These are phyloP conservation scores for barley (Hordeum vulgare) DNA, from an alignment of 176 grass and related monocot genomes.

Conservation along the genomic window DNA sequence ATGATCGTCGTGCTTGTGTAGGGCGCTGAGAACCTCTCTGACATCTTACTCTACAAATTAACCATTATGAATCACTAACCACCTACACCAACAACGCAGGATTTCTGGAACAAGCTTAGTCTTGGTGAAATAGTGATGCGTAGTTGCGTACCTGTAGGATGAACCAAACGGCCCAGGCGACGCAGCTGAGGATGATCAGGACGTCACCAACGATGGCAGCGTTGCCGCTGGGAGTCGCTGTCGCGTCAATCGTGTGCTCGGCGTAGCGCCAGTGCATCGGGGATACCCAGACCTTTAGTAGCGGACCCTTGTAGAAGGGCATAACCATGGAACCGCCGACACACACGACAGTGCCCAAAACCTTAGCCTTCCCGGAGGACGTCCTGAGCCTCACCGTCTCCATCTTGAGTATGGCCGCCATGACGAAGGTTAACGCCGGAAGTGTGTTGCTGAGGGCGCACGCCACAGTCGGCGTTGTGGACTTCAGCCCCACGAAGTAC, in stretches of 20 bases:
- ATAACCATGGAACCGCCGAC: slow-evolving; percentile 87
- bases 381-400: slow-evolving; percentile 30
- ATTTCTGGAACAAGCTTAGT: not conserved
- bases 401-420: slow-evolving; percentile 67
- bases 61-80: not conserved
- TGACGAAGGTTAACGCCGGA: slow-evolving; percentile 78
- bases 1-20: slow-evolving; percentile 82
- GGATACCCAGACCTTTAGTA: slow-evolving; percentile 42
- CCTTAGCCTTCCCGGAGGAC: slow-evolving; percentile 50
- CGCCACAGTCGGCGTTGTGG: slow-evolving; percentile 69
- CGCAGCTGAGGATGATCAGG: slow-evolving; percentile 71
- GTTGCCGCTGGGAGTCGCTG: not conserved
- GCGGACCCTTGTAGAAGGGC: slow-evolving; percentile 80
- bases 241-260: slow-evolving; percentile 32
- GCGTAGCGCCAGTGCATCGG: slow-evolving; percentile 65
- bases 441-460: slow-evolving; percentile 80
- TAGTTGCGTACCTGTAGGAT: slow-evolving; percentile 55
- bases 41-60: slow-evolving; percentile 56
- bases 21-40: slow-evolving; percentile 57
- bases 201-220: slow-evolving; percentile 34
- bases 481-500: slow-evolving; percentile 76
- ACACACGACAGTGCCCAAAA: slow-evolving; percentile 58
- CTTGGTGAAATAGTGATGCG: not conserved
- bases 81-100: not conserved
- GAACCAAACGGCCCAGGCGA: slow-evolving; percentile 76